phyloP scores from a whole-genome alignment of 2,329 filamentous ascomycete genomes.

The Monilinia polystroma region DNA sequence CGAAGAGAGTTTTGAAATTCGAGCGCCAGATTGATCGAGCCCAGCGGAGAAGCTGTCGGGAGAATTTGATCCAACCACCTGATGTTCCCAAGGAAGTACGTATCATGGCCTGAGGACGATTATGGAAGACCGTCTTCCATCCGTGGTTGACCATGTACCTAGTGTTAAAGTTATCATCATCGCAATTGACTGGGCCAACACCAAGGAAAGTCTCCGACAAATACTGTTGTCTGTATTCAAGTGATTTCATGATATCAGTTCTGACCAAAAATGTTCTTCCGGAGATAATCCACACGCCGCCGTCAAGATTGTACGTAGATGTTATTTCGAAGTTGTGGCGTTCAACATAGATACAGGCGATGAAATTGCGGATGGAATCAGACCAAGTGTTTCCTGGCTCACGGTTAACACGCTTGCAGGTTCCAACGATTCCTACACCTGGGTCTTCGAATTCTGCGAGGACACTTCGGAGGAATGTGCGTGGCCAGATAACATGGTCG shows the following conservation, averaged over 20 bases:
- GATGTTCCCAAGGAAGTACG: slow-evolving; percentile 53
- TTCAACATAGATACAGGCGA: slow-evolving; percentile 58
- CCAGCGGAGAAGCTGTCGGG: slow-evolving; percentile 56
- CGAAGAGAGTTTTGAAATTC: slow-evolving; percentile 51
- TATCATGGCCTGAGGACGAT: slow-evolving; percentile 48
- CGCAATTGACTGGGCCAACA: slow-evolving; percentile 50
- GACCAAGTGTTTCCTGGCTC: slow-evolving; percentile 30
- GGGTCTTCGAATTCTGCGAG: slow-evolving; percentile 33
- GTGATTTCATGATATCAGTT: slow-evolving; percentile 49
- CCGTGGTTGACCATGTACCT: slow-evolving; percentile 50
- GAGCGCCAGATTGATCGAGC: slow-evolving; percentile 57
- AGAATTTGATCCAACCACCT: slow-evolving; percentile 45
- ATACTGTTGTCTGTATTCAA: slow-evolving; percentile 47
- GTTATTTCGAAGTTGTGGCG: slow-evolving; percentile 63
- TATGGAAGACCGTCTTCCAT: slow-evolving; percentile 57
- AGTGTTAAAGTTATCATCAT: slow-evolving; percentile 64
- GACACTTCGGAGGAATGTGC: slow-evolving; percentile 26
- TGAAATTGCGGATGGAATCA: slow-evolving; percentile 47
- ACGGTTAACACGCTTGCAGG: slow-evolving; percentile 54
- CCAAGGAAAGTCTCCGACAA: slow-evolving; percentile 52
- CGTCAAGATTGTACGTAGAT: slow-evolving; percentile 55
- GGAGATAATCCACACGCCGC: slow-evolving; percentile 58
- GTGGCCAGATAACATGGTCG: slow-evolving; percentile 32
- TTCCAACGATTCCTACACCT: slow-evolving; percentile 54
- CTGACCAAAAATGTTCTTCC: slow-evolving; percentile 55